Base-by-base conservation (phyloP, 2,329 filamentous ascomycete genomes). In the Paecilomyces sp. region DNA sequence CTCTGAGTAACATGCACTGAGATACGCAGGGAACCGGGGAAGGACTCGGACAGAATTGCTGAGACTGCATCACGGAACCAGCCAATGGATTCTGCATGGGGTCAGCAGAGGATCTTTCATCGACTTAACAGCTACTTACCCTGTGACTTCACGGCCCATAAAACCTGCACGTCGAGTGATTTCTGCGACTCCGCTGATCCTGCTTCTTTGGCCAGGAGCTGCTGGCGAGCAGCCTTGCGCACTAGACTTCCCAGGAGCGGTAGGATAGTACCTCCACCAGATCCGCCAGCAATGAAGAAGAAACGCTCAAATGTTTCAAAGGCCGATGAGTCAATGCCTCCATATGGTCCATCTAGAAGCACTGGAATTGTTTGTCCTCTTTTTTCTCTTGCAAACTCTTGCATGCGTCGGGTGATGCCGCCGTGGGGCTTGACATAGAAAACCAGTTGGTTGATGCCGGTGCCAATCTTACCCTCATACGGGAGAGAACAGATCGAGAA, bases 281-380 rank as follows among this genome's bases (percentile, higher is more conserved):
- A 81, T 0, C 85, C 84, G 9, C 85, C 83, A 0, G 80, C 80
- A 3, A 86, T 69, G 15, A 85, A 68, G 0, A 87, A 66, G 0
- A 73, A 68, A 7, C 70, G 70, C 55, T 83, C 77, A 56, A 77
- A 79, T 0, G 69, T 68, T 0, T 68, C 64, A 13, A 78, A 66
- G 54, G 76, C 75, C 4, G 67, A 64, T 2, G 65, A 65, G 1
- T 75, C 69, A 18, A 83, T 67, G 4, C 67, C 60, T 0, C 85
- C 83, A 59, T 86, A 86, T 0, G 84, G 84, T 0, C 85, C 84
- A 50, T 87, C 84, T 0, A 87, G 62, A 0, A 84, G 67, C 0
- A 86, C 80, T 0, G 74, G 73, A 1, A 82, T 70, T 0, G 68
- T 63, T 0, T 64, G 58, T 0, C 70, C 73, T 0, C 83, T 75